Conservation (phyloP, 1,284 basidiomycete species). For the Mycosarcoma mackinlayi region DNA sequence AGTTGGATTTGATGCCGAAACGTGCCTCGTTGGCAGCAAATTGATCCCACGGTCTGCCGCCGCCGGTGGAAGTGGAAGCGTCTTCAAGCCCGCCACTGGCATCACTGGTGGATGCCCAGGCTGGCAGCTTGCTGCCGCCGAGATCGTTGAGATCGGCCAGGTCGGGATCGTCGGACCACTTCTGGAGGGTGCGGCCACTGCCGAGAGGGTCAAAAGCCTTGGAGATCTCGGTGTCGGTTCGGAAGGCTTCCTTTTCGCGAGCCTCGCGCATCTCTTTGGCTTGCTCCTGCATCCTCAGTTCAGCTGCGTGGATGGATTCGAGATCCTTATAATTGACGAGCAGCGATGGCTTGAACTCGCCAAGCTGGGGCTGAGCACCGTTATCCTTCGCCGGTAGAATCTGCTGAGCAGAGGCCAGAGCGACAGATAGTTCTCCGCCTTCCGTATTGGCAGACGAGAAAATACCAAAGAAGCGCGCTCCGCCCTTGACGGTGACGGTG, state of each 20-base stretch:
- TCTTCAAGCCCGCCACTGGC: constrained; percentile 17
- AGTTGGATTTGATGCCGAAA: constrained; percentile 90
- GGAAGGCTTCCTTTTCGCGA: constrained; percentile 55
- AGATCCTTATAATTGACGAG: constrained; percentile 57
- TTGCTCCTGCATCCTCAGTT: constrained; percentile 53
- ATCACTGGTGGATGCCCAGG: constrained; percentile 32
- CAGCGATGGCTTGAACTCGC: constrained; percentile 48
- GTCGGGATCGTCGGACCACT: constrained; percentile 59
- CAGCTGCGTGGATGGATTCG: constrained; percentile 50
- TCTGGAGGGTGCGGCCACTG: constrained; percentile 54
- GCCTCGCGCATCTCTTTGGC: constrained; percentile 47
- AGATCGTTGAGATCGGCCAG: constrained; percentile 43
- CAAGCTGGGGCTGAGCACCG: constrained; percentile 31
- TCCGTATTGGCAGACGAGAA: constrained; percentile 56
- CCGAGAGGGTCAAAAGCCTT: constrained; percentile 48
- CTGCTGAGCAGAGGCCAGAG: constrained; percentile 56
- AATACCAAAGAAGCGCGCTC: constrained; percentile 60
- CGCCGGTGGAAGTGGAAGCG: constrained; percentile 2
- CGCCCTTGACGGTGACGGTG: constrained; percentile 54
- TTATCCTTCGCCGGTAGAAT: constrained; percentile 34
- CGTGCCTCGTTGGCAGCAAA: constrained; percentile 92
- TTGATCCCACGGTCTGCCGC: constrained; percentile 82
- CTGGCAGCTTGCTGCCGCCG: constrained; percentile 28
- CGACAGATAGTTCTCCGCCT: constrained; percentile 51
- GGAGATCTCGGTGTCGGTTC: constrained; percentile 63